Evolutionary conservation across 164 flowering plant species (phyloP).

Genomic region (Warburgia ugandensis): DNA sequence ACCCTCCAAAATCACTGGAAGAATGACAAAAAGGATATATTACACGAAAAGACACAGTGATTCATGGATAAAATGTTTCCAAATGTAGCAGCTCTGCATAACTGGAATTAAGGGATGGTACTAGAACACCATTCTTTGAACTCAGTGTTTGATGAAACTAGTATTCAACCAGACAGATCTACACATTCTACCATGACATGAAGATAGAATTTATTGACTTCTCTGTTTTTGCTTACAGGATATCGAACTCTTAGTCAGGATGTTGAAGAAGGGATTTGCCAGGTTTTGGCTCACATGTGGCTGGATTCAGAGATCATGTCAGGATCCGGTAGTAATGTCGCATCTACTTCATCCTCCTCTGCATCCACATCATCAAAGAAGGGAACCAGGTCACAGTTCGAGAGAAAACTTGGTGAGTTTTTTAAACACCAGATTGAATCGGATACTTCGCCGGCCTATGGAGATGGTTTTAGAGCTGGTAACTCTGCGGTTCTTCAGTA

Average conservation of each 20-base stretch:
- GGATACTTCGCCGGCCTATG: constrained; percentile 80
- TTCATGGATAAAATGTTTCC: too few relatives aligned
- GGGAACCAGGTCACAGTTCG: constrained; percentile 55
- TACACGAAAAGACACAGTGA: too few relatives aligned
- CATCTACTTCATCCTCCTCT: constrained; percentile 41
- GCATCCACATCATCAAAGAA: constrained; percentile 33
- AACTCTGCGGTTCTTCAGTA: constrained; percentile 60
- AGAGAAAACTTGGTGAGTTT: constrained; percentile 77
- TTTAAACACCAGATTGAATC: constrained; percentile 90
- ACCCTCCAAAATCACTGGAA: too few relatives aligned
- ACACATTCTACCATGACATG: too few relatives aligned
- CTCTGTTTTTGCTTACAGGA: constrained; percentile 48
- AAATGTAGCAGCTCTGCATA: too few relatives aligned
- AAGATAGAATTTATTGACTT: too few relatives aligned
- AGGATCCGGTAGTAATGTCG: constrained; percentile 35
- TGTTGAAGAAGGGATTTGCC: constrained; percentile 97
- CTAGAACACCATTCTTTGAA: too few relatives aligned
- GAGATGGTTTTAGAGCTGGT: constrained; percentile 85
- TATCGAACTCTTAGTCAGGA: constrained; percentile 62
- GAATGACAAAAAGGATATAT: too few relatives aligned
- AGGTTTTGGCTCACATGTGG: constrained; percentile 96
- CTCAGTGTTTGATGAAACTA: too few relatives aligned
- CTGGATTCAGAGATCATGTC: constrained; percentile 53
- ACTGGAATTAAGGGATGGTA: too few relatives aligned
- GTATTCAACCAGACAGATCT: too few relatives aligned